Evolutionary conservation across 2,329 filamentous ascomycete species (phyloP).

Genomic region (Monosporascus sp.): DNA sequence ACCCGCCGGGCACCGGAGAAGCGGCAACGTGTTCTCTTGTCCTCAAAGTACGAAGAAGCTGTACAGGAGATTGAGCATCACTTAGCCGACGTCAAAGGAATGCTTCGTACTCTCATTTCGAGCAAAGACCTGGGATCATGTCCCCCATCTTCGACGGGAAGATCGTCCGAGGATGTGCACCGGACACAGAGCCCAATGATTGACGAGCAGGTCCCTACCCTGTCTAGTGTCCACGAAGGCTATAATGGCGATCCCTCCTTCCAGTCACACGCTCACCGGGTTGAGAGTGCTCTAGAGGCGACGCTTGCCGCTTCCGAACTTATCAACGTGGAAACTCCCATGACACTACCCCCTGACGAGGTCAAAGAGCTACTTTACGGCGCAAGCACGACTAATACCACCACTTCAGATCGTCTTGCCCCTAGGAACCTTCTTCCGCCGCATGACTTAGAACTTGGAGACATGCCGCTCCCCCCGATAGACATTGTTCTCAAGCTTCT

Average conservation of each 20-base stretch:
- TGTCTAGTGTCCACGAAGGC: slow-evolving; percentile 17
- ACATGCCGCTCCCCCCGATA: slow-evolving; percentile 19
- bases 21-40: slow-evolving; percentile 26
- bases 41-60: slow-evolving; percentile 25
- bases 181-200: slow-evolving; percentile 19
- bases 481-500: slow-evolving; percentile 21
- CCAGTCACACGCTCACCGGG: slow-evolving; percentile 18
- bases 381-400: background rate
- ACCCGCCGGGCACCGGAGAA: slow-evolving; percentile 19
- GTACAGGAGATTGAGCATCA: slow-evolving; percentile 24
- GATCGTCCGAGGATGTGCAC: slow-evolving; percentile 3
- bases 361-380: slow-evolving; percentile 6
- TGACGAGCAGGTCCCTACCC: slow-evolving; percentile 20
- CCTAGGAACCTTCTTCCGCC: background rate
- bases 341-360: slow-evolving; percentile 1
- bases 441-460: slow-evolving; percentile 9
- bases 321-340: slow-evolving; percentile 1
- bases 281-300: slow-evolving; percentile 15
- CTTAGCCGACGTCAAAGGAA: slow-evolving; percentile 20
- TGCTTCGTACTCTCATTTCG: slow-evolving; percentile 17
- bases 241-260: slow-evolving; percentile 24
- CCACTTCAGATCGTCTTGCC: background rate
- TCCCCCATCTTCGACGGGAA: background rate
- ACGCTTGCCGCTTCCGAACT: slow-evolving; percentile 16
- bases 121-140: slow-evolving; percentile 4